phyloP scores from a whole-genome alignment of 2,329 filamentous ascomycete genomes.

The Pseudocercospora fuligena region DNA sequence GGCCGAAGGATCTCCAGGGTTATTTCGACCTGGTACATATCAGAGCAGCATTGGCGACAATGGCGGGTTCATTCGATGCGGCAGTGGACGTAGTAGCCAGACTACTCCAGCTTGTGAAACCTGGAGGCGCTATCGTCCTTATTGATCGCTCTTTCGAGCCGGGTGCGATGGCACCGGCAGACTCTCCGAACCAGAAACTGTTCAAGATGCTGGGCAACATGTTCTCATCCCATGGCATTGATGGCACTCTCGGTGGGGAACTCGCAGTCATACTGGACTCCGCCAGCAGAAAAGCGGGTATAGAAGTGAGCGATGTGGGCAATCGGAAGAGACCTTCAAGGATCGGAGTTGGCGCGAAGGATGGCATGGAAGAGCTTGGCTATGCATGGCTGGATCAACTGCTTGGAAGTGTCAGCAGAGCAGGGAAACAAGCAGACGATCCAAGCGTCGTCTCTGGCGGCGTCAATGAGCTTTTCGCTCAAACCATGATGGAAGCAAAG shows the following conservation, averaged over 20 bases:
- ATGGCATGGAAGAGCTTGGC: slow-evolving; percentile 13
- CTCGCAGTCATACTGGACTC: slow-evolving; percentile 17
- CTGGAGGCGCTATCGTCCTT: slow-evolving; percentile 11
- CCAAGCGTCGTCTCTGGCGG: not conserved
- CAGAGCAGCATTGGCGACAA: slow-evolving; percentile 1
- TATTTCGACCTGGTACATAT: slow-evolving; percentile 20
- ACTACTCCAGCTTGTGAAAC: slow-evolving; percentile 16
- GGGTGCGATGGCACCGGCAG: not conserved
- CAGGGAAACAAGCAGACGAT: not conserved
- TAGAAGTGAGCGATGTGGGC: slow-evolving; percentile 10
- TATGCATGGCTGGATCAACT: slow-evolving; percentile 19
- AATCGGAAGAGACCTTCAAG: slow-evolving; percentile 13
- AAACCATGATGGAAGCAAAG: slow-evolving; percentile 15
- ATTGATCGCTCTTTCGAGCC: slow-evolving; percentile 13
- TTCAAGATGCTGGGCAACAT: slow-evolving; percentile 19
- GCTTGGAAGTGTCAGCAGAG: not conserved
- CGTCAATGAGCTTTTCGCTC: slow-evolving; percentile 11
- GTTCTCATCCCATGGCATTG: slow-evolving; percentile 9
- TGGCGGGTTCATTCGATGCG: slow-evolving; percentile 7
- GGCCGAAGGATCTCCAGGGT: slow-evolving; percentile 17
- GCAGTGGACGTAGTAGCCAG: slow-evolving; percentile 11
- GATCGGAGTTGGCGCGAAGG: slow-evolving; percentile 14
- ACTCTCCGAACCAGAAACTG: slow-evolving; percentile 10
- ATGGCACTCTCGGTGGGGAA: slow-evolving; percentile 17
- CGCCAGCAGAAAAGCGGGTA: slow-evolving; percentile 13